phyloP scores from a whole-genome alignment of 2,329 filamentous ascomycete species.

The Trichoderma asperellum region DNA sequence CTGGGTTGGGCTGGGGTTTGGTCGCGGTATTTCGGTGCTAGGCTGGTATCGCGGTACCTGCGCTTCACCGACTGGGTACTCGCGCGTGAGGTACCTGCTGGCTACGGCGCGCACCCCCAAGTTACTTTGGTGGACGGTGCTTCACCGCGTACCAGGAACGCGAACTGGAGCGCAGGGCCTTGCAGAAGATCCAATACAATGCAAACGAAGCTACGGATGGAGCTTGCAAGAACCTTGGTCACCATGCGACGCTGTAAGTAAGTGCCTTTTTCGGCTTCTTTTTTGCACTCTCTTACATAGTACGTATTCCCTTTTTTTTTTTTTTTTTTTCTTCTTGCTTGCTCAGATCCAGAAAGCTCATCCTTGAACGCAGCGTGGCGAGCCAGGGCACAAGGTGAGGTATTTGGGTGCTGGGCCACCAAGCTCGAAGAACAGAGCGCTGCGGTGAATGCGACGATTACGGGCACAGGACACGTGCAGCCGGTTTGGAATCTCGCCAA shows the following conservation, averaged over 20 bases:
- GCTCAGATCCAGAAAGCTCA: conserved; percentile 3
- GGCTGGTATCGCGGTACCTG: conserved; percentile 6
- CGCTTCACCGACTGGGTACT: conserved; percentile 6
- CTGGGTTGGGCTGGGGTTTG: background rate
- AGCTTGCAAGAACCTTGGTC: conserved; percentile 15
- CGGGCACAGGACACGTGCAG: conserved; percentile 16
- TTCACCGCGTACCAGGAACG: conserved; percentile 17
- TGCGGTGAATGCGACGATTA: conserved; percentile 7
- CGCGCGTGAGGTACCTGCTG: background rate
- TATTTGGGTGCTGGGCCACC: background rate
- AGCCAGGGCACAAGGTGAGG: background rate
- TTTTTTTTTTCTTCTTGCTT: too few species aligned
- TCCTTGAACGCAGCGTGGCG: background rate
- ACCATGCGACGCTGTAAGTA: conserved; percentile 15
- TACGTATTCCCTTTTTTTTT: too few species aligned
- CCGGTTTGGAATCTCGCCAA: background rate
- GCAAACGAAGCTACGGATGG: conserved; percentile 20
- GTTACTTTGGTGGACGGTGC: background rate
- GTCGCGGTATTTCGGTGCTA: background rate
- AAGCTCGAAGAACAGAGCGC: background rate
- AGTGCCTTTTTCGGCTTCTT: background rate
- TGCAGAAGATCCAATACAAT: conserved; percentile 14
- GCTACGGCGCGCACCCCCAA: background rate
- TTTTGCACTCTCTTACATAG: background rate
- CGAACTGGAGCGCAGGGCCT: conserved; percentile 19